Base-by-base conservation (phyloP, 805 yeast genomes). In the Ogataea salicorniae region DNA sequence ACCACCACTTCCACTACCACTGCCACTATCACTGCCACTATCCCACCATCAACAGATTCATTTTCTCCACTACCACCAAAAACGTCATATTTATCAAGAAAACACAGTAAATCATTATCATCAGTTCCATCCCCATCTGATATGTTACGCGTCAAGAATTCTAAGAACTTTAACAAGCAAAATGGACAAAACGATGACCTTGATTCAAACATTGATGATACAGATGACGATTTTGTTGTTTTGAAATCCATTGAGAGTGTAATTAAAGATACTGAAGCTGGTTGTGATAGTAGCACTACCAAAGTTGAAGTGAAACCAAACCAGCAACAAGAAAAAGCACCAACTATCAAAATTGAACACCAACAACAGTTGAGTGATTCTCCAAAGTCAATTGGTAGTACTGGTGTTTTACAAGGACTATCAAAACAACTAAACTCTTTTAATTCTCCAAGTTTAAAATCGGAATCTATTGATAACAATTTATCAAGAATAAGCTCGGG, bases 121-220 rank as follows among this genome's bases (percentile, higher is more conserved):
- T 75, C 75, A 29, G 71, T 73, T n/a, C 75, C 70, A 46, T 67
- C 70, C 33, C 72, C 70, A 7, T 66, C 70, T 6, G 74, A 70
- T 53, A 61, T 66, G 38, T 61, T 70, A 34, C 61, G 70, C 42
- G 70, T 67, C 44, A 45, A 49, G 37, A 46, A 48, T 41, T 35
- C 48, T 39, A 48, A 20, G 36, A 48, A 22, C 44, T 33, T 15
- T 15, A 39, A 9, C 39, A 34, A 34, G 39, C 53, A 6, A 50
- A 50, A 34, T 49, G 49, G 34, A 54, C 57, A 14, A 26, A 26
- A 9, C 11, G 65, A 62, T 46, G 65, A 58, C 29, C 26, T 45
- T 13, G 62, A 58, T 38, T 59, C 63, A n/a, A 56, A 58, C 1
- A 43, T 51, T 14, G 58, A 57, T n/a, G 53, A 59, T 4, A 62